A percentile compares a stretch with the other conserved stretches of the same genome.
Conservation (phyloP, 139 green algal species). For the Gonium pectorale region DNA sequence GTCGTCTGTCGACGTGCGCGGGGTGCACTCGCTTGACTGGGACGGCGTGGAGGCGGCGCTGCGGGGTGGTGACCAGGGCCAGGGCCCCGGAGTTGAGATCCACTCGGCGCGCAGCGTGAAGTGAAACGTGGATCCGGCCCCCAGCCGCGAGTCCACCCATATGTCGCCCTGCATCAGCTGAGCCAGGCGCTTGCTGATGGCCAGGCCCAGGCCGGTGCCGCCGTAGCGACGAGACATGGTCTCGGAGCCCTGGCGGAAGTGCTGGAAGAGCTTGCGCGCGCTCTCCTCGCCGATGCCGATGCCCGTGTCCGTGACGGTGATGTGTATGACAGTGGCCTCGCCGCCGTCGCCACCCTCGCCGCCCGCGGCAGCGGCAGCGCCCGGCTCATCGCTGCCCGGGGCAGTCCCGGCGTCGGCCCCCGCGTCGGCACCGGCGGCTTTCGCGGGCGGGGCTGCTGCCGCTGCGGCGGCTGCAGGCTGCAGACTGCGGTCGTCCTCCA, state of each 20-base stretch:
- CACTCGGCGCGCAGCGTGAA: constrained; percentile 52
- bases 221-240: constrained; percentile 80
- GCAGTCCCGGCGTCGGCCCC: not conserved
- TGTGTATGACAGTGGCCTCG: constrained; percentile 59
- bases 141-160: constrained; percentile 67
- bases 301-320: constrained; percentile 83
- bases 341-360: not conserved
- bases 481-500: not conserved
- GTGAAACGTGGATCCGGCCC: constrained; percentile 68
- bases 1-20: constrained; percentile 16
- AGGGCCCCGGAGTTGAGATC: not conserved
- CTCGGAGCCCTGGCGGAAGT: constrained; percentile 75
- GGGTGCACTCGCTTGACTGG: constrained; percentile 19
- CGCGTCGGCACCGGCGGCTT: not conserved
- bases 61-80: not conserved
- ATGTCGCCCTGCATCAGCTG: constrained; percentile 86
- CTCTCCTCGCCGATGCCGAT: constrained; percentile 78
- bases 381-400: too few relatives aligned
- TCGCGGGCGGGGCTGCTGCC: not conserved
- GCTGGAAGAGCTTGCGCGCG: constrained; percentile 80
- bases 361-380: not conserved
- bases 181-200: constrained; percentile 84
- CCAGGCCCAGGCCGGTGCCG: constrained; percentile 86
- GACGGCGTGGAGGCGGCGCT: not conserved
- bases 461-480: not conserved